Evolutionary conservation across 257 asterid species (phyloP).

Genomic region (Capsicum rhomboideum): DNA sequence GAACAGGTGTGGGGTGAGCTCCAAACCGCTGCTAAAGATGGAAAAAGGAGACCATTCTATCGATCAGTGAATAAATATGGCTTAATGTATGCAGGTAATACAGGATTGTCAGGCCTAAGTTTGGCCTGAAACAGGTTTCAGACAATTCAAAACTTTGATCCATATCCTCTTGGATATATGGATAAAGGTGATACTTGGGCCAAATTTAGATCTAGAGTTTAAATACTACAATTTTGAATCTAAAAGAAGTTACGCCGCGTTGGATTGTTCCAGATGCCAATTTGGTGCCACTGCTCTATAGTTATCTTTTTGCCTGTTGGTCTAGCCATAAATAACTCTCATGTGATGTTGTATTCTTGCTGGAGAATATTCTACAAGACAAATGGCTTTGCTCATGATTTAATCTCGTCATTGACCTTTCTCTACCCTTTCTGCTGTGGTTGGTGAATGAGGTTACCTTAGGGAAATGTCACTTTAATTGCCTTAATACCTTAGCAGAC

Average conservation of each 20-base stretch:
- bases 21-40: constrained; percentile 61
- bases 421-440: neutral
- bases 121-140: neutral
- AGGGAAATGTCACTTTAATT: neutral
- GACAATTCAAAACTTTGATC: neutral
- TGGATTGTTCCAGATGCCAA: neutral
- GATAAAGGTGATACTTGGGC: neutral
- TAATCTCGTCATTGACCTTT: neutral
- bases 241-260: neutral
- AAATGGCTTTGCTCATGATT: neutral
- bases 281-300: neutral
- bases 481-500: neutral
- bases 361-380: neutral
- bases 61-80: constrained; percentile 65
- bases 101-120: neutral
- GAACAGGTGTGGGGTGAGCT: constrained; percentile 69
- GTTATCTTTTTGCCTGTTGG: neutral
- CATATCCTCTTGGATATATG: neutral
- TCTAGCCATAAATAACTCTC: neutral
- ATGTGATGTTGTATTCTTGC: neutral
- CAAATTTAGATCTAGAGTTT: neutral
- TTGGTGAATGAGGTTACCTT: neutral
- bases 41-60: constrained; percentile 69
- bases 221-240: neutral
- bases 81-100: constrained; percentile 92